A percentile compares a stretch with the other conserved stretches of the same genome.
Evolutionary conservation across 306 rosid species (phyloP).

Genomic region (Cucurbita pepo): DNA sequence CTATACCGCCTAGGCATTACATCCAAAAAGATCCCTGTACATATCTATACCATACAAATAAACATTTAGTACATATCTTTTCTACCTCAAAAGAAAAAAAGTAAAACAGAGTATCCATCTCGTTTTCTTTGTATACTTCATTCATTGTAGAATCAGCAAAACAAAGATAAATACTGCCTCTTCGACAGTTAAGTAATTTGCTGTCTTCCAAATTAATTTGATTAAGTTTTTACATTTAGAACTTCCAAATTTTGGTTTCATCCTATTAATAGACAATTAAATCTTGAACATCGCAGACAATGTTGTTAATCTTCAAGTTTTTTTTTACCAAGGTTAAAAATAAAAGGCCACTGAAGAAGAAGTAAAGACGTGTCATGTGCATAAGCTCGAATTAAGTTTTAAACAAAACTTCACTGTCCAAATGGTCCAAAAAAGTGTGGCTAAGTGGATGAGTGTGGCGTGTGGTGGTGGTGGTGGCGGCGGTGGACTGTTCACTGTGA

Average conservation of each 20-base stretch:
- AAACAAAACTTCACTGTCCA: background rate
- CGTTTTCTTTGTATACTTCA: background rate
- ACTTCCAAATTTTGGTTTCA: background rate
- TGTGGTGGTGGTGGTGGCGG: background rate
- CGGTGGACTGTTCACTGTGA: background rate
- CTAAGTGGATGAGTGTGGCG: background rate
- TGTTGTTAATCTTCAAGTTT: background rate
- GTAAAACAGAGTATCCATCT: background rate
- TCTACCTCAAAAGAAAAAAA: background rate
- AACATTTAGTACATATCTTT: background rate
- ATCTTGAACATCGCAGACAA: background rate
- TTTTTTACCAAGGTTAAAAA: background rate
- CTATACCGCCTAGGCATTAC: background rate
- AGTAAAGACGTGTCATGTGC: background rate
- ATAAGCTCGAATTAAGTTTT: background rate
- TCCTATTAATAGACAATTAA: background rate
- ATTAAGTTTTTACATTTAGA: background rate
- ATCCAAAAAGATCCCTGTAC: background rate
- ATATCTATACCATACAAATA: background rate
- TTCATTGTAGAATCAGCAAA: background rate
- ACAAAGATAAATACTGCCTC: background rate
- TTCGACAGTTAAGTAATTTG: background rate
- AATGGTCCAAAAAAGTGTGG: background rate
- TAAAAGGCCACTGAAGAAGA: background rate
- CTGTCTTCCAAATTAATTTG: background rate